A percentile compares a stretch with the other conserved stretches of the same genome.
Evolutionary conservation across 306 rosid species (phyloP).

Genomic region (Malus fusca): DNA sequence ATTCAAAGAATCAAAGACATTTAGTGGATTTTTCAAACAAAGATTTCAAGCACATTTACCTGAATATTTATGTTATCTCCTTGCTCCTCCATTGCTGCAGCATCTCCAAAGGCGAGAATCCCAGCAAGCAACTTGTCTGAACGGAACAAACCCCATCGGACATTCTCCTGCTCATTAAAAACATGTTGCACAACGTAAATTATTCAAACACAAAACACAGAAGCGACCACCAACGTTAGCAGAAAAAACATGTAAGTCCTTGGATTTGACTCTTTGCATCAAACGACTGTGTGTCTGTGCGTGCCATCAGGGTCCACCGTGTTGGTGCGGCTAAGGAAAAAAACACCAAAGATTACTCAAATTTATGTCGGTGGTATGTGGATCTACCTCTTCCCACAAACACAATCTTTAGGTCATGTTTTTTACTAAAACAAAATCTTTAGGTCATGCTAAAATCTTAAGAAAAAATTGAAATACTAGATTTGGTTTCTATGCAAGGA

Average conservation of each 20-base stretch:
- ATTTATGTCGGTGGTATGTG: neutral
- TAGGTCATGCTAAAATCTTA: neutral
- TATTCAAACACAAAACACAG: neutral
- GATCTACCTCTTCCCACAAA: neutral
- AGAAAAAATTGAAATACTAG: too few relatives aligned
- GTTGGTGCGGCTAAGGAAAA: neutral
- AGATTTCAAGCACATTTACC: neutral
- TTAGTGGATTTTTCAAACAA: neutral
- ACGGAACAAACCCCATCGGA: neutral
- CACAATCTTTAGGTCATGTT: neutral
- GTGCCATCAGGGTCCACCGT: neutral
- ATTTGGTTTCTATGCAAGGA: neutral
- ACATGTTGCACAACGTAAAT: slow-evolving; percentile 1
- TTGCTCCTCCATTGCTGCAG: neutral
- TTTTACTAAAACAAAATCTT: neutral
- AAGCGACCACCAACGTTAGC: neutral
- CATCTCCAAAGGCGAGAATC: slow-evolving; percentile 13
- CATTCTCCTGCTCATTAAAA: neutral
- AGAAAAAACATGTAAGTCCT: neutral
- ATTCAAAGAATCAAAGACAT: slow-evolving; percentile 7
- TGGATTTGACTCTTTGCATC: neutral
- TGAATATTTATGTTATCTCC: neutral
- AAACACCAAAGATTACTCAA: neutral
- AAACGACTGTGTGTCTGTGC: neutral
- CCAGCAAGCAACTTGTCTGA: slow-evolving; percentile 13